Evolutionary conservation across 306 rosid species (phyloP), one percentile per base, ranked within the genome.

Genomic region (Rosa lucieae): DNA sequence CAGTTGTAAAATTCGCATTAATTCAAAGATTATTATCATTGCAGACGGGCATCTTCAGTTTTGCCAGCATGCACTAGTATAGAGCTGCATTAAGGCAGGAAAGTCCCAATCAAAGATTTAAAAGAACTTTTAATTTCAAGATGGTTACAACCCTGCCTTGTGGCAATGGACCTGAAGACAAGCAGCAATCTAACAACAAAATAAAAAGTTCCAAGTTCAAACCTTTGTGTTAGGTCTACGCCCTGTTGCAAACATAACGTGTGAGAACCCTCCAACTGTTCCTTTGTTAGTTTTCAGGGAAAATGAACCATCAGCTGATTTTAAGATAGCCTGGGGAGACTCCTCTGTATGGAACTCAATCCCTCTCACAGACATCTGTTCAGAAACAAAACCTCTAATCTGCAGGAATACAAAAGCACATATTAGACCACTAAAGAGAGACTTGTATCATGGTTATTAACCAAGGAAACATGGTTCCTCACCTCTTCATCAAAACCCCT

Each of bases 401-500:
- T 96, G 89, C 86, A 90, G 79, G 63, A 10, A 68, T 72, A 68
- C 13, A 79, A 37, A 70, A 74, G 75, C 80, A 66, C 79, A 85
- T 62, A 35, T 81, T 80, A 61, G 78, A 74, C 82, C 70, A 51
- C 32, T 47, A 78, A 20, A 69, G 48, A 48, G 77, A 56, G 21
- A 35, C 32, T 20, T 76, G 23, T 46, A 56, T 6, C 76, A 44
- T 72, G 39, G 46, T 20, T 37, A 74, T 26, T 20, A 47, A 65
- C 67, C 13, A 71, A 71, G 21, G 37, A 52, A 68, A 65, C 71
- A 74, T 13, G 78, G 73, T 77, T 70, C 69, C 80, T 77, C 81
- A 96, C 97, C 97, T 96, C 99, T 84, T 96, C 98, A 80, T 96
- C 99, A 72, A 96, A 96, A 79, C 99, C 99, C 78, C 99, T 85